Evolutionary conservation across 2,329 filamentous ascomycete species (phyloP).

Genomic region (Coniella lustricola): DNA sequence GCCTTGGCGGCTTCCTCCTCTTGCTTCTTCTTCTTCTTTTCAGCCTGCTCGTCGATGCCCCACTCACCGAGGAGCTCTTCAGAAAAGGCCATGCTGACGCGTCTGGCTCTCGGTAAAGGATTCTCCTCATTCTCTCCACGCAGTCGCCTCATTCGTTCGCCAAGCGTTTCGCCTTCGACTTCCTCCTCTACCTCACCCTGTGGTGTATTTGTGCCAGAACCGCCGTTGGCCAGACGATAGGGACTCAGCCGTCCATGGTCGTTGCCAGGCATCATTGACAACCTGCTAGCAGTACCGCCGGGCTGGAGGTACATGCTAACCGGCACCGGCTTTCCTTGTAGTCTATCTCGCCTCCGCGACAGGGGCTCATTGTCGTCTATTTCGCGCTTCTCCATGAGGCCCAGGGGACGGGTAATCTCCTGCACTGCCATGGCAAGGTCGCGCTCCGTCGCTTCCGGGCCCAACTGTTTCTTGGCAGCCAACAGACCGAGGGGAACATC

Average conservation of each 20-base stretch:
- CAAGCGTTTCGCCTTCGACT: constrained; percentile 59
- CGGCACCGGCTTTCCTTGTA: constrained; percentile 53
- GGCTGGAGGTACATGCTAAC: constrained; percentile 24
- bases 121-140: constrained; percentile 45
- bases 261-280: constrained; percentile 9
- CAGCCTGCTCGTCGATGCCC: constrained; percentile 40
- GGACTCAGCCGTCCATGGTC: constrained; percentile 12
- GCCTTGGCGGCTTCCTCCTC: constrained; percentile 24
- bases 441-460: constrained; percentile 24
- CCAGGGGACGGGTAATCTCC: constrained; percentile 58
- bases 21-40: constrained; percentile 27
- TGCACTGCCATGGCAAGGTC: constrained; percentile 40
- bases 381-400: constrained; percentile 72
- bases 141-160: constrained; percentile 57
- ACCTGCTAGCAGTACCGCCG: constrained; percentile 8
- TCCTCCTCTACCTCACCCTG: constrained; percentile 37
- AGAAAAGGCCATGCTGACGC: constrained; percentile 60
- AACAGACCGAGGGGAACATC: constrained; percentile 85
- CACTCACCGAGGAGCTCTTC: constrained; percentile 62
- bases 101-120: constrained; percentile 45
- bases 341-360: constrained; percentile 65
- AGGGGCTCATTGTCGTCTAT: constrained; percentile 90
- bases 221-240: neutral
- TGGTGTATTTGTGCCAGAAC: constrained; percentile 19
- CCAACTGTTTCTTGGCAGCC: constrained; percentile 55